Evolutionary conservation across 177 flowering plant species (phyloP).

Genomic region (Tripterygium wilfordii): DNA sequence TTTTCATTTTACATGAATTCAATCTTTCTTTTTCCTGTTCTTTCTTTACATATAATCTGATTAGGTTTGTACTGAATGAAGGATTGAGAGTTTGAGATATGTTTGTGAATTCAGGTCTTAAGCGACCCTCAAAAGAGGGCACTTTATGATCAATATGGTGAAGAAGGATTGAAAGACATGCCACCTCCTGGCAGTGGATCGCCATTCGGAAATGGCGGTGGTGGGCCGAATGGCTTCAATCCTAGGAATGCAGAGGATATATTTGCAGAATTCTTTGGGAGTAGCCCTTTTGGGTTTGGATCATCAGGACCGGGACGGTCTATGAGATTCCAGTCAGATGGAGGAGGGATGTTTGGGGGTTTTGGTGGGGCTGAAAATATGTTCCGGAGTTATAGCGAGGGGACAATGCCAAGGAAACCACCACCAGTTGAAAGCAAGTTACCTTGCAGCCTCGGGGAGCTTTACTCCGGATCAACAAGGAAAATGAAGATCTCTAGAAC

Average conservation of each 20-base stretch:
- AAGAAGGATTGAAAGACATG: conserved; percentile 62
- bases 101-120: conserved; percentile 41
- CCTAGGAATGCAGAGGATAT: conserved; percentile 77
- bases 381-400: conserved; percentile 33
- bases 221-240: conserved; percentile 35
- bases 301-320: conserved; percentile 43
- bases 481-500: conserved; percentile 81
- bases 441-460: conserved; percentile 60
- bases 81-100: no score
- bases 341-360: conserved; percentile 34
- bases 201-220: conserved; percentile 20
- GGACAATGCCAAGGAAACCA: conserved; percentile 39
- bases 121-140: conserved; percentile 64
- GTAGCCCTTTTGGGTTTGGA: conserved; percentile 61
- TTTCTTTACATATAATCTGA: no score
- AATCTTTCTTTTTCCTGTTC: no score
- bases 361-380: conserved; percentile 29
- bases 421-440: conserved; percentile 58
- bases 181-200: conserved; percentile 48
- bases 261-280: conserved; percentile 71
- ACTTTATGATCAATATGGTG: conserved; percentile 66
- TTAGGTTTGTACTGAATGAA: no score
- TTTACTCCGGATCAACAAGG: conserved; percentile 59
- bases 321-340: conserved; percentile 41
- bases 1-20: no score